Evolutionary conservation across 208 protist genomes (phyloP), one percentile per base, ranked within the genome.

Genomic region (Trypanosomatidae sp.): DNA sequence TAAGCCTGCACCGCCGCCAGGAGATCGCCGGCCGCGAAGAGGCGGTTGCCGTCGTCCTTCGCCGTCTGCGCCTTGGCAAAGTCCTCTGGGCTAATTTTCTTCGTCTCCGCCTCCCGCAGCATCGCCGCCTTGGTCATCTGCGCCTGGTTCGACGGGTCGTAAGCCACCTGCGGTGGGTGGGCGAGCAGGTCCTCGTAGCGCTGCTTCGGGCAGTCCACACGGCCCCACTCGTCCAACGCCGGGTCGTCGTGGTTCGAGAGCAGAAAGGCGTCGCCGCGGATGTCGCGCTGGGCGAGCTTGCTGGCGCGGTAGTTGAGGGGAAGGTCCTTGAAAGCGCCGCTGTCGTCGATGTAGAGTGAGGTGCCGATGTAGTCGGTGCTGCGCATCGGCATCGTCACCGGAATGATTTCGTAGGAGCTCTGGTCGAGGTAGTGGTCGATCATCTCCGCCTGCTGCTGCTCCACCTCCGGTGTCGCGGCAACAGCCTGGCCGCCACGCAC

Each of bases 321-420:
- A 5, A 97, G 77, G 39, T 92, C 91, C 68, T 97, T 97, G 83
- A 95, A 97, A 33, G 83, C 70, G 10, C 93, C 93, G 74, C 89
- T 88, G 66, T 95, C 89, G 79, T 97, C 93, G 75, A 97, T 94
- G 76, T 97, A 97, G 25, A 97, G 84, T 22, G 89, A 95, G 25
- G 85, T 92, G 41, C 89, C 93, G 17, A 95, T 86, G 70, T 87
- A 97, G 46, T 84, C 66, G 25, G 86, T 94, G n/a, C 71, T 69
- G 43, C 82, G 78, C 53, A 76, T 89, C 50, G 93, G 93, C 91
- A 95, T 95, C 28, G 87, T 83, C 58, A 97, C 76, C 3, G 93
- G 93, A 28, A 97, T 85, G 65, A 97, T 95, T 62, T 97, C 91
- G 69, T 89, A 95, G 19, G 88, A 91, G 19, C 78, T 83, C 49